phyloP scores from a whole-genome alignment of 306 rosid genomes.

The Pyrus pyrifolia region DNA sequence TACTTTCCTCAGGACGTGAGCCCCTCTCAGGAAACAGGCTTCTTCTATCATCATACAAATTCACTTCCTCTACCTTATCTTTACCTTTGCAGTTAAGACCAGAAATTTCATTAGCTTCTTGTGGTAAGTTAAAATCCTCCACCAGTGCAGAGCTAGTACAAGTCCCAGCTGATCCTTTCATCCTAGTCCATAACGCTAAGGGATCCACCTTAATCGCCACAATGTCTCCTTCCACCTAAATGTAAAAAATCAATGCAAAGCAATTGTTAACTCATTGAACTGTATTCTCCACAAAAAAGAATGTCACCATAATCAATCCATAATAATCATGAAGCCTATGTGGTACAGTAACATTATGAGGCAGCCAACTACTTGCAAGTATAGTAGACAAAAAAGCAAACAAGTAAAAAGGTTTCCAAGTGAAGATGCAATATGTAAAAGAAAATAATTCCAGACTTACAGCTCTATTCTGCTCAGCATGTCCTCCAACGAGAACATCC shows the following conservation, averaged over 20 bases:
- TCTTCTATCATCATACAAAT: constrained; percentile 28
- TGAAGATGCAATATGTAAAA: neutral
- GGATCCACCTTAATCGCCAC: constrained; percentile 74
- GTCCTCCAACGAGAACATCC: constrained; percentile 63
- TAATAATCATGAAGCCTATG: no score
- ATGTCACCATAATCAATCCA: neutral
- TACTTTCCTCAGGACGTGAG: constrained; percentile 12
- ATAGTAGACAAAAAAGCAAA: neutral
- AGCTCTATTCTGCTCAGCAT: constrained; percentile 83
- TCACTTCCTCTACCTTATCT: constrained; percentile 29
- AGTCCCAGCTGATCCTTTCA: constrained; percentile 56
- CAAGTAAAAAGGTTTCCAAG: neutral
- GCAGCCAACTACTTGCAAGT: neutral
- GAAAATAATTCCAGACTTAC: constrained; percentile 46
- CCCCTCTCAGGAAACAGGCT: constrained; percentile 23
- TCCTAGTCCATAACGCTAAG: constrained; percentile 59
- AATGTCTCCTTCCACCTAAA: constrained; percentile 83
- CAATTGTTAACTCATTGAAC: constrained; percentile 15
- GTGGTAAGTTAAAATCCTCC: constrained; percentile 31
- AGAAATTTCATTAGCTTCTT: constrained; percentile 32
- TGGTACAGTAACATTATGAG: neutral
- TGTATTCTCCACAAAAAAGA: neutral
- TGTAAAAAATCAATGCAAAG: constrained; percentile 2
- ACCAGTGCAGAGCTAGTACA: constrained; percentile 27
- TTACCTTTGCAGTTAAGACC: constrained; percentile 39